Conservation (phyloP, 495 filamentous ascomycete genomes). For the Friedmanniomyces endolithicus region DNA sequence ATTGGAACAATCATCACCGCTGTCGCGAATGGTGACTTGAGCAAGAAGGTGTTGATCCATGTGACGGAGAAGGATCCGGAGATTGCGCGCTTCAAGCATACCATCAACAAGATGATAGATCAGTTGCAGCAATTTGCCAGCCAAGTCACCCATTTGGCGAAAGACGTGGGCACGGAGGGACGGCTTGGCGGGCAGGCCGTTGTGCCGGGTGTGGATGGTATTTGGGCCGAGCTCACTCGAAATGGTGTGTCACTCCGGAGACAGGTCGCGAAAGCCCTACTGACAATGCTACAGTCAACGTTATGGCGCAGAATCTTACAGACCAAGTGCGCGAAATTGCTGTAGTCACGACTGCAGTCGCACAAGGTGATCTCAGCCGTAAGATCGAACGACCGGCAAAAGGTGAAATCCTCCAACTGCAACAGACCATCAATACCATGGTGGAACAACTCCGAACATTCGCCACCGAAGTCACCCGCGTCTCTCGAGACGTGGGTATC, state of each 20-base stretch:
- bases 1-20: conserved; percentile 95
- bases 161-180: conserved; percentile 95
- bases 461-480: conserved; percentile 90
- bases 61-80: conserved; percentile 96
- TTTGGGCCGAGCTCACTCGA: conserved; percentile 94
- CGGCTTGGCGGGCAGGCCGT: conserved; percentile 93
- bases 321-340: conserved; percentile 94
- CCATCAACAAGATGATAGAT: conserved; percentile 98
- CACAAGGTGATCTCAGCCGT: conserved; percentile 88
- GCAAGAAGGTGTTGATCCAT: conserved; percentile 95
- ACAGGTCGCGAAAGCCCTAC: background rate
- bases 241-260: conserved; percentile 50
- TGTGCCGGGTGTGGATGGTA: conserved; percentile 89
- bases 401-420: conserved; percentile 90
- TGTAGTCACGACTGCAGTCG: conserved; percentile 88
- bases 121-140: conserved; percentile 94
- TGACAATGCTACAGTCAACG: conserved; percentile 57
- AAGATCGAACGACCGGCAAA: conserved; percentile 91
- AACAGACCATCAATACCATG: conserved; percentile 99
- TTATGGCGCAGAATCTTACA: conserved; percentile 84
- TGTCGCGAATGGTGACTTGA: conserved; percentile 89
- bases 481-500: conserved; percentile 92
- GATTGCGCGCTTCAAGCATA: conserved; percentile 97
- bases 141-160: conserved; percentile 90
- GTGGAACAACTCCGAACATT: conserved; percentile 96